Percentiles rank a stretch among this genome's conserved stretches.
These are phyloP conservation scores for Colletotrichum sp. DNA, from an alignment of 2,329 filamentous ascomycete species.

Conservation along the genomic window DNA sequence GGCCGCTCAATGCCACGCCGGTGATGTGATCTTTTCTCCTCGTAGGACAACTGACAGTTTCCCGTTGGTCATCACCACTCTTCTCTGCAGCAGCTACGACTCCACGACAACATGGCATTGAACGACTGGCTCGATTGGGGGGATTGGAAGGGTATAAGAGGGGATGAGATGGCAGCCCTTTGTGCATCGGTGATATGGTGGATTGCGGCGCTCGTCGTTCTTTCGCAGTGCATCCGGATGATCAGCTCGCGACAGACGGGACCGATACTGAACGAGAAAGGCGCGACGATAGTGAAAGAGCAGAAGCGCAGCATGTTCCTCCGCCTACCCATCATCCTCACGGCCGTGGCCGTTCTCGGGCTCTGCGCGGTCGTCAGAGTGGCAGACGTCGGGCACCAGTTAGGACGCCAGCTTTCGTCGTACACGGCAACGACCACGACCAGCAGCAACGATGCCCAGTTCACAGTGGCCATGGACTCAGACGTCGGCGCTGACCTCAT, in stretches of 20 bases:
- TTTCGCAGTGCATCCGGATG: constrained; percentile 5
- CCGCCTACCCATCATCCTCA: background rate
- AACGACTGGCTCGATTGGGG: background rate
- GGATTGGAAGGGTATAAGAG: background rate
- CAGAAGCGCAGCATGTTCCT: background rate
- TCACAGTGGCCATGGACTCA: constrained; percentile 1
- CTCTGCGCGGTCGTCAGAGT: constrained; percentile 5
- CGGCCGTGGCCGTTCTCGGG: background rate
- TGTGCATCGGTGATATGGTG: background rate
- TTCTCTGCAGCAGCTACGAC: background rate
- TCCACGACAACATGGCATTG: background rate
- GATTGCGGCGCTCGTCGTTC: constrained; percentile 1
- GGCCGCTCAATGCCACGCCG: background rate
- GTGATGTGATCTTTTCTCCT: background rate
- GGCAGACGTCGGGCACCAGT: background rate
- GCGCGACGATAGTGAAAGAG: background rate
- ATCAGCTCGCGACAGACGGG: background rate
- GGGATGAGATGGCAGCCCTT: background rate
- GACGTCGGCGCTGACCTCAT: constrained; percentile 6
- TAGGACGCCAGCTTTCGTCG: background rate
- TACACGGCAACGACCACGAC: background rate
- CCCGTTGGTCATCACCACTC: background rate
- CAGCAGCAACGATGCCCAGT: background rate
- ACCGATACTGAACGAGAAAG: background rate
- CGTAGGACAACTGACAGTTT: background rate